Percentiles rank a stretch among this genome's conserved stretches.
Conservation (phyloP, 345 rosid species). For the Theobroma cacao region DNA sequence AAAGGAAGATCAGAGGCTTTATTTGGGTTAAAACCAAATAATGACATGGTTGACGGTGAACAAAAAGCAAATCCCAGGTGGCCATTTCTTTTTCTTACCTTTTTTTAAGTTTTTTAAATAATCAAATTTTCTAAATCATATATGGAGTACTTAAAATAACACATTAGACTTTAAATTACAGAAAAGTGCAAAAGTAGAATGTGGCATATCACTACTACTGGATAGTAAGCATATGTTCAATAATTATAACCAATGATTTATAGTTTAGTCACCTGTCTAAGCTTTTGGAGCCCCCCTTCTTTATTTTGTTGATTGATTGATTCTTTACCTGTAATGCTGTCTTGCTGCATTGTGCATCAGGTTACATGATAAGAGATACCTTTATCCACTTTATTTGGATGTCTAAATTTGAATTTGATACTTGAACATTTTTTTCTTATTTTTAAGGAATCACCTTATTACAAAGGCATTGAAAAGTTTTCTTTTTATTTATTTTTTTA, state of each 20-base stretch:
- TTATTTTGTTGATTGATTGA: background rate
- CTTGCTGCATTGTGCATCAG: background rate
- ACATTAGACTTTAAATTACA: background rate
- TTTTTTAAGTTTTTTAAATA: background rate
- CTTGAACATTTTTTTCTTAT: background rate
- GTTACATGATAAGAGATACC: background rate
- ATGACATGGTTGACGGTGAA: background rate
- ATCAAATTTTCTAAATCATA: background rate
- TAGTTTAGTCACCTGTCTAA: background rate
- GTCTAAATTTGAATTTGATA: background rate
- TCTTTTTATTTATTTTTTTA: background rate
- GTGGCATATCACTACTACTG: background rate
- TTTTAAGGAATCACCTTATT: background rate
- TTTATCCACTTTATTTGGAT: background rate
- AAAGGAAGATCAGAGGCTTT: background rate
- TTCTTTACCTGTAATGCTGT: background rate
- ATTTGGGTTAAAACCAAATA: background rate
- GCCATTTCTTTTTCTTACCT: background rate
- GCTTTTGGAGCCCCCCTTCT: conserved; percentile 5
- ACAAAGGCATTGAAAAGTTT: background rate
- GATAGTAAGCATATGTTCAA: background rate
- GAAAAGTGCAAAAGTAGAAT: background rate
- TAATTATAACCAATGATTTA: background rate
- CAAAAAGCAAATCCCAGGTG: background rate
- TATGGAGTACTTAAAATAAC: too few relatives aligned